Evolutionary conservation across 441 rosid species (phyloP).

Genomic region (Populus hybrid): DNA sequence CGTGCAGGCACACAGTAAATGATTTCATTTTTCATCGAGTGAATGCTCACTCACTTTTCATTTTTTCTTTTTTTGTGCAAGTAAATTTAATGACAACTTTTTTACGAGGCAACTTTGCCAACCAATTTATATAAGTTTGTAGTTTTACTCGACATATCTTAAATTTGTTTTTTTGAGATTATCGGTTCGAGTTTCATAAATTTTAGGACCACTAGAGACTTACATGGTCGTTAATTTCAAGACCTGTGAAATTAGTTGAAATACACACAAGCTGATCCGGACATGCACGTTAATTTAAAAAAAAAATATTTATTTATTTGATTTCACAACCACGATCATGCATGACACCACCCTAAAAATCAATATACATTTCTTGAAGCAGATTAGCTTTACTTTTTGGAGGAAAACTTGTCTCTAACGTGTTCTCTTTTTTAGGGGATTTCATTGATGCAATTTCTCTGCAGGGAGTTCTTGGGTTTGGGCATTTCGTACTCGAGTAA

Average conservation of each 20-base stretch:
- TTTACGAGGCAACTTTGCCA: too few species aligned
- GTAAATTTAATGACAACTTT: background rate
- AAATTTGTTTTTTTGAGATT: accelerated
- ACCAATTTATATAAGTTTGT: too few species aligned
- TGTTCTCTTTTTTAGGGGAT: background rate
- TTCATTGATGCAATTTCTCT: background rate
- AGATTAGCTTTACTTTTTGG: background rate
- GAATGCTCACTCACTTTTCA: background rate
- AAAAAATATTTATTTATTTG: background rate
- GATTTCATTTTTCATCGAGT: background rate
- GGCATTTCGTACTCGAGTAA: background rate
- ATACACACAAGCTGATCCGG: too few species aligned
- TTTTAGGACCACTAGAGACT: accelerated
- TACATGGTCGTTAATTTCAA: too few species aligned
- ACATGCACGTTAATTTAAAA: too few species aligned
- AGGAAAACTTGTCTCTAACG: background rate
- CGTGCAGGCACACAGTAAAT: background rate
- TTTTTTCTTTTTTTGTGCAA: background rate
- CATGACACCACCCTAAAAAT: background rate
- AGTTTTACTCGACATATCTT: too few species aligned
- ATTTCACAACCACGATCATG: background rate
- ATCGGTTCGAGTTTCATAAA: too few species aligned
- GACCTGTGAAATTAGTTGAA: too few species aligned
- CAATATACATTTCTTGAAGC: background rate
- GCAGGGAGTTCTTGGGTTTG: background rate